Percentiles rank a stretch among this genome's conserved stretches.
Evolutionary conservation across 257 asterid genomes (phyloP).

Genomic region (Lithospermum erythrorhizon): DNA sequence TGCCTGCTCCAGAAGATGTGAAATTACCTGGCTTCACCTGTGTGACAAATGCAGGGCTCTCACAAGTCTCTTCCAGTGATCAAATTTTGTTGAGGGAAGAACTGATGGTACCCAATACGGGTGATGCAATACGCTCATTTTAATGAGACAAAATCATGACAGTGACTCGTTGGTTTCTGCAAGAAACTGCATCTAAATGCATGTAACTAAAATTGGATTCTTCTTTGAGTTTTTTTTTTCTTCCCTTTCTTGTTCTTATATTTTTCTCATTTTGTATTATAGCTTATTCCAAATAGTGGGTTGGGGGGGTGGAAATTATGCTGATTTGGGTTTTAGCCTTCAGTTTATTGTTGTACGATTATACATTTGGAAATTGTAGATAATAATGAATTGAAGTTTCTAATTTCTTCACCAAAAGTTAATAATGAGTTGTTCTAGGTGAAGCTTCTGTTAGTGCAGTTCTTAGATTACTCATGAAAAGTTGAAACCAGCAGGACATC

Average conservation of each 20-base stretch:
- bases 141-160: background rate
- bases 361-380: too few species aligned
- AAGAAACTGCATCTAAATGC: background rate
- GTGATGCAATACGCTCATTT: too few species aligned
- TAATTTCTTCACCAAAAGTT: too few species aligned
- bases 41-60: background rate
- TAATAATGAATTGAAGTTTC: too few species aligned
- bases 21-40: background rate
- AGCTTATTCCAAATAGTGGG: background rate
- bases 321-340: background rate
- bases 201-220: background rate
- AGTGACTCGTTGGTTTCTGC: background rate
- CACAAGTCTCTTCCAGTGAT: background rate
- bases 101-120: too few species aligned
- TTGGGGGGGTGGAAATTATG: too few species aligned
- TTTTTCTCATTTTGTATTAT: background rate
- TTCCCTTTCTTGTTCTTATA: background rate
- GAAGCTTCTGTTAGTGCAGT: too few species aligned
- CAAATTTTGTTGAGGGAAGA: background rate
- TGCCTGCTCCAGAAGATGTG: background rate
- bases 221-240: background rate
- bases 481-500: too few species aligned
- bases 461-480: too few species aligned
- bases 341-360: too few species aligned
- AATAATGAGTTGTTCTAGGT: too few species aligned